A percentile compares a stretch with the other conserved stretches of the same genome.
These are phyloP conservation scores for Beauveria bassiana DNA, from an alignment of 2,329 filamentous ascomycete genomes.

Conservation along the genomic window DNA sequence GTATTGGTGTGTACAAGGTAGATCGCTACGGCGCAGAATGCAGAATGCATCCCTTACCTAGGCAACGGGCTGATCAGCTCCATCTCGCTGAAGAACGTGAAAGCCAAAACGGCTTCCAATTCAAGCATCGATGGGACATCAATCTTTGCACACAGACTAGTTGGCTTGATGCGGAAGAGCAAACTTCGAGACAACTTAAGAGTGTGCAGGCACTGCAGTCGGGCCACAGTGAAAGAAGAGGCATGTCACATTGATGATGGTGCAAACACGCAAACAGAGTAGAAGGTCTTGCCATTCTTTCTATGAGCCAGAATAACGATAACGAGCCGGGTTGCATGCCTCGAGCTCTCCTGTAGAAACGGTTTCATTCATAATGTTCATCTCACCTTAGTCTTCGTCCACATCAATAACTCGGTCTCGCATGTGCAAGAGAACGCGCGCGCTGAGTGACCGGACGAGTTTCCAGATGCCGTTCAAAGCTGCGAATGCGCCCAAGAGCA, in stretches of 20 bases:
- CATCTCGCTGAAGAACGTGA: slow-evolving; percentile 3
- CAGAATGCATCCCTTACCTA: slow-evolving; percentile 8
- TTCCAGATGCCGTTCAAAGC: slow-evolving; percentile 83
- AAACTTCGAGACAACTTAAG: slow-evolving; percentile 88
- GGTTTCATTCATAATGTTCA: not conserved
- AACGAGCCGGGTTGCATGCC: not conserved
- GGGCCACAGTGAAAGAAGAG: not conserved
- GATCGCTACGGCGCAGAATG: slow-evolving; percentile 2
- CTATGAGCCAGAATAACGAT: not conserved
- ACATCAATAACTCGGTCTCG: slow-evolving; percentile 80
- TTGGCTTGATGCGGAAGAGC: slow-evolving; percentile 76
- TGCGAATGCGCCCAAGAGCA: slow-evolving; percentile 71
- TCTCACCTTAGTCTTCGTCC: slow-evolving; percentile 47
- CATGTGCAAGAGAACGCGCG: slow-evolving; percentile 64
- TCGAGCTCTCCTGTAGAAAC: not conserved
- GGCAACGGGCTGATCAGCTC: slow-evolving; percentile 1
- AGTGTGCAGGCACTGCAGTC: slow-evolving; percentile 58
- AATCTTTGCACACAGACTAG: slow-evolving; percentile 95
- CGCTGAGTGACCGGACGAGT: slow-evolving; percentile 65
- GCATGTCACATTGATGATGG: not conserved
- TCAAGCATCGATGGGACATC: slow-evolving; percentile 38
- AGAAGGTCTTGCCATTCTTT: slow-evolving; percentile 7
- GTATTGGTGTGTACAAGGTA: slow-evolving; percentile 11
- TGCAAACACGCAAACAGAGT: not conserved
- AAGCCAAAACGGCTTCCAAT: slow-evolving; percentile 44